phyloP scores from a whole-genome alignment of 2,329 filamentous ascomycete genomes.

The Monilinia fructigena region DNA sequence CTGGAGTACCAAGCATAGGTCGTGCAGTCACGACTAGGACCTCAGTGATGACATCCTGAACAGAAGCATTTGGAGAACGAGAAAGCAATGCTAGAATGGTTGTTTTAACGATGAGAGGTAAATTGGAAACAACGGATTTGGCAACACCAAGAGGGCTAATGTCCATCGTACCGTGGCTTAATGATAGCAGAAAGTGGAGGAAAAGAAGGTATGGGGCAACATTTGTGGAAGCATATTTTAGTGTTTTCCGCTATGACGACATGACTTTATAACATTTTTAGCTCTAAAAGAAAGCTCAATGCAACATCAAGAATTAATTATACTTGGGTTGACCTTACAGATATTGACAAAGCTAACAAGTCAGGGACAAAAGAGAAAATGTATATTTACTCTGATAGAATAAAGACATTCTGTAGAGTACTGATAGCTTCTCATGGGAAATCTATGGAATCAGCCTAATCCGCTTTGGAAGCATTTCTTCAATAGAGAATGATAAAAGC shows the following conservation, averaged over 20 bases:
- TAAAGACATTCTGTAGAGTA: too few species aligned
- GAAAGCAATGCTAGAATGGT: constrained; percentile 63
- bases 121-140: constrained; percentile 46
- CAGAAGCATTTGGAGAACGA: constrained; percentile 67
- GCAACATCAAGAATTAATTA: too few species aligned
- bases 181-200: not conserved
- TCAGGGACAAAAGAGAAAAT: not conserved
- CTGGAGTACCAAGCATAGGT: constrained; percentile 50
- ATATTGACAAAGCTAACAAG: not conserved
- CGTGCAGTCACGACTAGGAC: constrained; percentile 72
- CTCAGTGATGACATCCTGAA: constrained; percentile 76
- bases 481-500: too few species aligned
- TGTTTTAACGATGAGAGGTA: constrained; percentile 63
- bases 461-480: too few species aligned
- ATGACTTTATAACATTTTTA: constrained; percentile 11
- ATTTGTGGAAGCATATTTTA: not conserved
- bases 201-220: too few species aligned
- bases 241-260: constrained; percentile 12
- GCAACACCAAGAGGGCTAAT: constrained; percentile 31
- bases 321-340: not conserved
- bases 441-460: too few species aligned
- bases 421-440: too few species aligned
- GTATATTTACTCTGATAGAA: not conserved
- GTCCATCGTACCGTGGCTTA: constrained; percentile 27
- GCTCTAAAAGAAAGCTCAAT: not conserved